Evolutionary conservation across 495 filamentous ascomycete genomes (phyloP), one percentile per base, ranked within the genome.

Genomic region (Aspergillus ostianus): DNA sequence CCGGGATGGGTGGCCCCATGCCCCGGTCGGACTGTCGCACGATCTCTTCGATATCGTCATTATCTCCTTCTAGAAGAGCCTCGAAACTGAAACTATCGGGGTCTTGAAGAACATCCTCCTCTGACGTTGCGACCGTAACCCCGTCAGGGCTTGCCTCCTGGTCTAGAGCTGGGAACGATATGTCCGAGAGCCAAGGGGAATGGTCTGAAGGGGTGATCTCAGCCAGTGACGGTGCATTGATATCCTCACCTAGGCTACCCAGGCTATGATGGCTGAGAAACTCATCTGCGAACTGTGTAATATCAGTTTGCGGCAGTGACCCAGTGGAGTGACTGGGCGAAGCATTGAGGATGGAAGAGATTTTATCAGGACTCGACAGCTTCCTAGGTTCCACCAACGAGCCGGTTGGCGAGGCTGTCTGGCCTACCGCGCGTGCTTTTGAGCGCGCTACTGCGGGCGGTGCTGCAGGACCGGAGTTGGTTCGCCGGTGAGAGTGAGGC

Each of bases 31-130:
- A 71, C 53, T 76, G 72, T 21, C 85, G 74, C 12, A 84, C 71
- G 26, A 89, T 82, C 53, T 89, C 85, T 62, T 90, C 86, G 13
- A 88, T 70, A 47, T 80, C 80, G 45, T 85, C 84, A 9, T 79
- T 77, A 4, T 80, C 73, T 21, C 73, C 71, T 36, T 74, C 75
- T 23, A 78, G 57, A 17, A 77, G 52, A 18, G 68, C 65, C 13
- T 73, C 70, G 55, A 78, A 75, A 47, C 70, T 76, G 36, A 74
- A 67, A 19, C 51, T 63, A 6, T 70, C 59, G 18, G 26, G 48
- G 55, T 30, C 54, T 57, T 19, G 46, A 49, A 5, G 45, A 18
- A n/a, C 36, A 29, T 47, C 53, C 51, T 20, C 57, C 47, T 18
- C 58, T 26, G 12, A 64, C 27, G 15, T 47, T 29, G 3, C 49